Base-by-base conservation (phyloP, 2,329 filamentous ascomycete species). In the Xylaria sp. region DNA sequence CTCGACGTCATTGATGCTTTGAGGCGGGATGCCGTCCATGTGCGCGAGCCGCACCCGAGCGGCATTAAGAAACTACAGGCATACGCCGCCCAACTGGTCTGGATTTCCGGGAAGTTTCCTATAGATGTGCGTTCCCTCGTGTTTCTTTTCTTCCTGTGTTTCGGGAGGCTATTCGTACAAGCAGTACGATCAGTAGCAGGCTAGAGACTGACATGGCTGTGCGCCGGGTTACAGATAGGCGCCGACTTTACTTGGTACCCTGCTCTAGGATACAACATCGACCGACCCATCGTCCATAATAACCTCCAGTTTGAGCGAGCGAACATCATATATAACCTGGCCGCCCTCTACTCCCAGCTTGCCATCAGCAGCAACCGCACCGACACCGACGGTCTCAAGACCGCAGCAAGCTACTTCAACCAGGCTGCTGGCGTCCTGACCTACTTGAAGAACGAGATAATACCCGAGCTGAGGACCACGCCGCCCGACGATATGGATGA, bases 191-290 rank as follows among this genome's bases (percentile, higher is more conserved):
- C 13, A 8, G 55, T 7, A 20, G 32, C 15, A 3, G 28, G n/a
- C 23, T 2, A 37, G 15, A n/a, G 18, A 18, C 68, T 51, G 23
- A 66, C 41, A 41, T 46, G 5, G n/a, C 59, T 15, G 54, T 23
- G 52, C 34, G 32, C 52, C 44, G 20, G 57, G 46, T 28, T 28
- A 72, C 76, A 94, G 92, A 93, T 97, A 73, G 96, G 96, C 23
- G 93, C 94, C 70, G 94, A 98, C 69, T 99, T 99, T 77, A 92
- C 93, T 2, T 99, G 96, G 96, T 98, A 97, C 82, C 93, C 94
- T 13, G 91, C 95, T 3, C 84, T 98, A 66, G 96, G 95, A 62
- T 98, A 97, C 80, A 95, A 97, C 79, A 92, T 89, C 13, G 90
- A 93, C 67, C 88, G 91, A 55, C 92, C 93, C 32, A 84, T 89